Base-by-base conservation (phyloP, 1,139 yeast species). In the Yamadazyma buinensis region DNA sequence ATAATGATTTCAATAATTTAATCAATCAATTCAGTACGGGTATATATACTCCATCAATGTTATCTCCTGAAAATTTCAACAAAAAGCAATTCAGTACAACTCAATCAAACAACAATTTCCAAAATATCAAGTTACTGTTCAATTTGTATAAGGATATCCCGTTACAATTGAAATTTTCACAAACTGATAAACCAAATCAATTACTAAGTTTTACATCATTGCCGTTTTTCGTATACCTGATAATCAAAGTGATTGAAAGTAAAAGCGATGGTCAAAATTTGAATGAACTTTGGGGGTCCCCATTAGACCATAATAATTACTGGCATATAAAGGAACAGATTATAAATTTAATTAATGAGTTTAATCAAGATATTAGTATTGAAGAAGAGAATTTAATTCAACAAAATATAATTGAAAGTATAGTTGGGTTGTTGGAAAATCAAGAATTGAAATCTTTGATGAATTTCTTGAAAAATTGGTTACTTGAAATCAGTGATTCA, bases 81-180 rank as follows among this genome's bases (percentile, higher is more conserved):
- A 52, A 47, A 23, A 52, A 52, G 19, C 58, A 52, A 25, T 47
- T 46, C 29, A 48, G 54, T 35, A 49, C 61, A 4, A 51, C 53
- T 25, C 67, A 57, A 34, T 49, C 61, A 7, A 61, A 59, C 39
- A 57, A 56, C 29, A 54, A 57, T 34, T 66, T 58, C 38, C 76
- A 70, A 38, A 67, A 64, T 44, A 50, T 70, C 39, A 62, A 56
- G 36, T 50, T 54, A 23, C 61, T 59, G 35, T 70, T 67, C 45
- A 67, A 70, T 40, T 45, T 69, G 17, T 69, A 49, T 46, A 64
- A 64, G 36, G 76, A 70, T 41, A 52, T 69, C 28, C 68, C 72
- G 12, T 53, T 69, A 18, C 75, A 69, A 32, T 43, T 61, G 4
- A 54, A 51, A 26, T 26, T 58, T 8, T 34, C 41, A 5, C 48